Evolutionary conservation across 169 alveolate species (phyloP).

Genomic region (Pseudocohnilembus persalinus): DNA sequence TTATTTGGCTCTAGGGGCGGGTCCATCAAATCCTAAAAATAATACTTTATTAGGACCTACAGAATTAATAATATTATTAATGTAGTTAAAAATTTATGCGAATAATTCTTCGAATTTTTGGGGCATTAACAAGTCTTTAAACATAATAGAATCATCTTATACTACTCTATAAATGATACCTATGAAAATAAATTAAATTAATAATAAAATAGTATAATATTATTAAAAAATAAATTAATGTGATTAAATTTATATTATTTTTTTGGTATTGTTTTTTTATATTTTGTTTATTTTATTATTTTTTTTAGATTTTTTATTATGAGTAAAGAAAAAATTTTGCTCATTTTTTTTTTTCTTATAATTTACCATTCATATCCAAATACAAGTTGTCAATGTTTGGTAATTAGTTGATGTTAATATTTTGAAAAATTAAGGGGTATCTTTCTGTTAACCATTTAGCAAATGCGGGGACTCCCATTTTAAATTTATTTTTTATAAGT

Average conservation of each 20-base stretch:
- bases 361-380: slow-evolving; percentile 97
- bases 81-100: slow-evolving; percentile 88
- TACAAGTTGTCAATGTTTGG: slow-evolving; percentile 92
- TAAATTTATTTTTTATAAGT: too few relatives aligned
- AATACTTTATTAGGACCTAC: slow-evolving; percentile 94
- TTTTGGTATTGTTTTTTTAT: too few relatives aligned
- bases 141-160: slow-evolving; percentile 85
- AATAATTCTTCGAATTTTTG: slow-evolving; percentile 86
- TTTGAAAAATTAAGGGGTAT: slow-evolving; percentile 69
- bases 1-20: slow-evolving; percentile 99
- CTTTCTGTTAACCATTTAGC: slow-evolving; percentile 72
- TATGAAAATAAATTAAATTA: neutral
- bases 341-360: too few relatives aligned
- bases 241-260: neutral
- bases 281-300: too few relatives aligned
- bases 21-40: slow-evolving; percentile 98
- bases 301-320: too few relatives aligned
- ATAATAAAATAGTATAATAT: too few relatives aligned
- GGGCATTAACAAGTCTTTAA: slow-evolving; percentile 61
- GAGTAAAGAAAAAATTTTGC: too few relatives aligned
- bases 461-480: slow-evolving; percentile 87
- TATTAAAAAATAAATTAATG: too few relatives aligned
- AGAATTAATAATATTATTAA: slow-evolving; percentile 92
- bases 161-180: slow-evolving; percentile 96
- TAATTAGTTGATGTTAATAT: neutral